Base-by-base conservation (phyloP, 345 rosid genomes). In the Raphanus raphanistrum region DNA sequence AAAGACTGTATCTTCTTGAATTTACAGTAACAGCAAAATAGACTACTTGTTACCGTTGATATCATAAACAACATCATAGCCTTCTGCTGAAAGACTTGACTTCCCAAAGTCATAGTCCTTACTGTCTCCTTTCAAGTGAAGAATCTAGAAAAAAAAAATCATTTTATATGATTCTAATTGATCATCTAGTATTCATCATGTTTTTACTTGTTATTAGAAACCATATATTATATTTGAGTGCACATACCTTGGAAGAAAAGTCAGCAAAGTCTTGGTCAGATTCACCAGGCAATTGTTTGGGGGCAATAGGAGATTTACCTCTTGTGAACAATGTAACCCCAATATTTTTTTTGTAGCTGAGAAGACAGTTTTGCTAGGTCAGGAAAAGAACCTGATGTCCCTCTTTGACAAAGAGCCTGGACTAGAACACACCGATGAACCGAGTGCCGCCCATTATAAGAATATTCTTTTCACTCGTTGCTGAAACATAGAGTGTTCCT, bases 381-480 rank as follows among this genome's bases (percentile, higher is more conserved):
- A 35, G 1, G 41, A 35, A 7, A 35, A 5, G 41, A 35, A 92
- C 98, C 94, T 90, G 92, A 78, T 92, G 96, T 48, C 99, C 97
- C 64, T 92, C 97, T 83, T 92, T 87, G 79, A 92, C 90, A 62
- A 92, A 97, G 58, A 90, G 93, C 79, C 97, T 90, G 5, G 97
- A 92, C 86, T 90, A 79, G 82, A 95, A 90, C 43, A 92, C 15
- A 80, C 98, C 98, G 57, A 92, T 92, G 73, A 92, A 95, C 59
- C 99, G 81, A 70, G 98, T 95, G 25, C 98, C 99, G 26, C 99
- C 99, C 98, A 92, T 91, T 71, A 95, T 86, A 70, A 95, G 97
- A 83, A 92, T 92, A 74, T 90, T 92, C 89, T 90, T 92, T 61
- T 87, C 82, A 63, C 84, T 81, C 17, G 97, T 88, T 70, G 98